Conservation (phyloP, 2,329 filamentous ascomycete genomes). For the Exophiala sideris region DNA sequence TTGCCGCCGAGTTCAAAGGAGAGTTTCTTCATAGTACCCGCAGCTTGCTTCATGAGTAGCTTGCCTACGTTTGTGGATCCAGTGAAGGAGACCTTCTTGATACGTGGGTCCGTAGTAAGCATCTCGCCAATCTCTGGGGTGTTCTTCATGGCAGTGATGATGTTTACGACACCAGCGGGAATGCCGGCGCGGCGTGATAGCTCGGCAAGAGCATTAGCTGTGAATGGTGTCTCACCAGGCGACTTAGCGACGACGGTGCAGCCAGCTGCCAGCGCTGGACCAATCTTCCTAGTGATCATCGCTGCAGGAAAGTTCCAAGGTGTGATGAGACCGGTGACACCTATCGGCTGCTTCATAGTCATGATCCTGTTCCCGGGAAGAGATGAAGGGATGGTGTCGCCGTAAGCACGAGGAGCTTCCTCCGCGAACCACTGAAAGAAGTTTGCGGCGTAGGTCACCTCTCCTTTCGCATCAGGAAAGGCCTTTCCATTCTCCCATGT, state of each 20-base stretch:
- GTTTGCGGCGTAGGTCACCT: slow-evolving; percentile 56
- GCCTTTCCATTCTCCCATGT: slow-evolving; percentile 71
- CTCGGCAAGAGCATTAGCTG: slow-evolving; percentile 81
- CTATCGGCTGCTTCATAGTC: slow-evolving; percentile 64
- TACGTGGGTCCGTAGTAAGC: slow-evolving; percentile 69
- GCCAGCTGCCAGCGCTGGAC: slow-evolving; percentile 74
- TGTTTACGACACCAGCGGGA: slow-evolving; percentile 84
- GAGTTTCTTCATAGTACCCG: slow-evolving; percentile 77
- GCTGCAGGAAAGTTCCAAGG: slow-evolving; percentile 63
- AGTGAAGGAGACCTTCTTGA: slow-evolving; percentile 93
- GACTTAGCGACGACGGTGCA: slow-evolving; percentile 93
- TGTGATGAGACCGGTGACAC: slow-evolving; percentile 65
- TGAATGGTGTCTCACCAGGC: slow-evolving; percentile 88
- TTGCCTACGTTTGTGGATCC: slow-evolving; percentile 66
- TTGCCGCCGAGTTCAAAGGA: slow-evolving; percentile 94
- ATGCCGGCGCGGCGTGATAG: slow-evolving; percentile 83
- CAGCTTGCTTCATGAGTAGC: slow-evolving; percentile 86
- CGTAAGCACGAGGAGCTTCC: slow-evolving; percentile 57
- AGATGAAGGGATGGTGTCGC: slow-evolving; percentile 60
- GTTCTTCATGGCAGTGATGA: slow-evolving; percentile 76
- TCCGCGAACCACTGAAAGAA: slow-evolving; percentile 65
- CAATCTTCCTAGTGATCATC: slow-evolving; percentile 53
- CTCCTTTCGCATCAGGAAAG: slow-evolving; percentile 57
- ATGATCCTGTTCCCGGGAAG: slow-evolving; percentile 60
- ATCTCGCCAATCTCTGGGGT: slow-evolving; percentile 73